Evolutionary conservation across 768 basidiomycete species (phyloP), one percentile per base, ranked within the genome.

Genomic region (Mycena polygramma): DNA sequence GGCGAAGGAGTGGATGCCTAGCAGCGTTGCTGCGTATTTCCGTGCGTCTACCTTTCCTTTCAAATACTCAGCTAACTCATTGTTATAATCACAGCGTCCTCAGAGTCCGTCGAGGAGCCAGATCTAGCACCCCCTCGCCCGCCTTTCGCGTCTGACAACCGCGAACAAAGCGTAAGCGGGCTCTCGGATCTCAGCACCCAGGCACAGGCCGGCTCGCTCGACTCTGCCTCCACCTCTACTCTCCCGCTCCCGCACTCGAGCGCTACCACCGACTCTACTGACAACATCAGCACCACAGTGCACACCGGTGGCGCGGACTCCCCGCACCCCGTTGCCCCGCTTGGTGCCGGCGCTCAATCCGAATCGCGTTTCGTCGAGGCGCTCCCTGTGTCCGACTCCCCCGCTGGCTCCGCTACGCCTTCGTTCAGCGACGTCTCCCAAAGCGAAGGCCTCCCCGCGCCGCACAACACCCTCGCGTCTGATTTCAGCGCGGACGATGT

Each of bases 291-390:
- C 57, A 70, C 69, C 41, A n/a, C 7, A 3, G 68, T 64, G 36
- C 68, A 69, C 51, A 69, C 68, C 63, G 57, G 74, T 76, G 60
- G 75, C 70, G 49, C 76, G 78, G 4, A 52, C 52, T 70, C 75
- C 64, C 78, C 77, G 35, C 75, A 73, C 58, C 73, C 63, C 59
- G 74, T 76, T 60, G 74, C 70, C 46, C 76, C 79, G 4, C 55
- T 55, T 13, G 59, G n/a, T n/a, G n/a, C n/a, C n/a, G n/a, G n/a
- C n/a, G n/a, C n/a, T n/a, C n/a, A n/a, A n/a, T n/a, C n/a, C 72
- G 11, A 9, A 17, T 39, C 39, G 7, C 7, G 13, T 7, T 39
- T 39, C 39, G 39, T 39, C 7, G 39, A 39, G 39, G 39, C 7
- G 7, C 13, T 39, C 39, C 7, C 13, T 13, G 13, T 13, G 39